Conservation (phyloP, 2,329 filamentous ascomycete genomes). For the Colletotrichum sp. region DNA sequence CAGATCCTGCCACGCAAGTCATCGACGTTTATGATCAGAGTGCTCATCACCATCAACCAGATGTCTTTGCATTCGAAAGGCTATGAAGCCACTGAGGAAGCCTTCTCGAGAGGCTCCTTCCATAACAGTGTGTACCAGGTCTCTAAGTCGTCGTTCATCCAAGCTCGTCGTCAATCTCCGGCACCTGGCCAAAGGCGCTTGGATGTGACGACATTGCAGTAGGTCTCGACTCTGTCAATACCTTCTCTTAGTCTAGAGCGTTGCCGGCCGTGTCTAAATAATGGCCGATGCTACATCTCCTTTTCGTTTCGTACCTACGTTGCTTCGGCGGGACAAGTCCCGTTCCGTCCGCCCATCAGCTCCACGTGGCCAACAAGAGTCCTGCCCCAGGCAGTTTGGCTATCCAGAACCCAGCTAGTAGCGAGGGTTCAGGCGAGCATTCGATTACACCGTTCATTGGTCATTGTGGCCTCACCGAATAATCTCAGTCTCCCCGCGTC, state of each 20-base stretch:
- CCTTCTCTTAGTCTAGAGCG: background rate
- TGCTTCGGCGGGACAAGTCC: background rate
- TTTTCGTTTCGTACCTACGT: background rate
- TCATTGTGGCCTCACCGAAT: background rate
- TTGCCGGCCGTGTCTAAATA: background rate
- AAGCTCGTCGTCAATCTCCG: background rate
- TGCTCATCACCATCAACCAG: background rate
- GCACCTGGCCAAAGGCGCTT: background rate
- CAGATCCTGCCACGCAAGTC: background rate
- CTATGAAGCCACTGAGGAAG: background rate
- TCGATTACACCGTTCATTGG: background rate
- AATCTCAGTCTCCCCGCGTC: background rate
- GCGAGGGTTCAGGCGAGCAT: background rate
- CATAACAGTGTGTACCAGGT: background rate
- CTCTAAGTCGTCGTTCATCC: background rate
- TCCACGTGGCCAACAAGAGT: background rate
- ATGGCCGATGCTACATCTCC: background rate
- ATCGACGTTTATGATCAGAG: background rate
- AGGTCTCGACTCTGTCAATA: background rate
- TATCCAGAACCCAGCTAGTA: background rate
- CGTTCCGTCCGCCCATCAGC: conserved; percentile 5
- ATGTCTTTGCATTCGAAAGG: background rate
- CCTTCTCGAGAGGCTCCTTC: background rate
- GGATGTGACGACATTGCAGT: background rate
- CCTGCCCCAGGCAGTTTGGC: background rate